Conservation (phyloP, 768 basidiomycete species). For the Trametes elegans region DNA sequence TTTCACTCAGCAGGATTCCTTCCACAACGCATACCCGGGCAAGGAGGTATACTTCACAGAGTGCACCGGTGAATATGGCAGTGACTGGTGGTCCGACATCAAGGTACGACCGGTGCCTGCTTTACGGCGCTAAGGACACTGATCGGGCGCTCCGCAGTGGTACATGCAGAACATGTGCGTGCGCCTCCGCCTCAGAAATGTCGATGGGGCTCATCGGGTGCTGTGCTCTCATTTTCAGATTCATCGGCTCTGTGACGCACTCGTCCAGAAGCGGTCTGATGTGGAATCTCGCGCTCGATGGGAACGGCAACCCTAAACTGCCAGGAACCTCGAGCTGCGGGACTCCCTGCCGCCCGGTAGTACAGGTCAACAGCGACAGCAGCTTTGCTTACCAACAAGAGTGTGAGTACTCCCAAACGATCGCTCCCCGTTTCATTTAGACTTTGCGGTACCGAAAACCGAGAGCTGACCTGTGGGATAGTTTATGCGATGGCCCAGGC, state of each 20-base stretch:
- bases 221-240: conserved; percentile 29
- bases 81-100: conserved; percentile 80
- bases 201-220: too few species aligned
- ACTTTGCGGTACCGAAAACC: too few species aligned
- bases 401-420: too few species aligned
- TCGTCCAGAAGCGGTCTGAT: conserved; percentile 52
- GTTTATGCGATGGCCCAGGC: conserved; percentile 75
- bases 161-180: conserved; percentile 67
- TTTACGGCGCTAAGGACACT: neutral
- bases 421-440: too few species aligned
- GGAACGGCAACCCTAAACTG: conserved; percentile 59
- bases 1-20: conserved; percentile 51
- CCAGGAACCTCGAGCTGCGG: conserved; percentile 65
- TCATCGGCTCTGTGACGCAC: conserved; percentile 42
- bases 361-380: conserved; percentile 63
- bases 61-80: conserved; percentile 63
- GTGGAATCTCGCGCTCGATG: conserved; percentile 75
- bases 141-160: conserved; percentile 42
- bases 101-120: conserved; percentile 44
- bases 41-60: conserved; percentile 62
- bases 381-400: conserved; percentile 70
- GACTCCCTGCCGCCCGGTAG: conserved; percentile 64
- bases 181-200: too few species aligned
- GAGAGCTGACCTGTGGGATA: too few species aligned
- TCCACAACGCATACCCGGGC: conserved; percentile 54